Conservation (phyloP, 2,329 filamentous ascomycete species). For the Magnaporthales sp. region DNA sequence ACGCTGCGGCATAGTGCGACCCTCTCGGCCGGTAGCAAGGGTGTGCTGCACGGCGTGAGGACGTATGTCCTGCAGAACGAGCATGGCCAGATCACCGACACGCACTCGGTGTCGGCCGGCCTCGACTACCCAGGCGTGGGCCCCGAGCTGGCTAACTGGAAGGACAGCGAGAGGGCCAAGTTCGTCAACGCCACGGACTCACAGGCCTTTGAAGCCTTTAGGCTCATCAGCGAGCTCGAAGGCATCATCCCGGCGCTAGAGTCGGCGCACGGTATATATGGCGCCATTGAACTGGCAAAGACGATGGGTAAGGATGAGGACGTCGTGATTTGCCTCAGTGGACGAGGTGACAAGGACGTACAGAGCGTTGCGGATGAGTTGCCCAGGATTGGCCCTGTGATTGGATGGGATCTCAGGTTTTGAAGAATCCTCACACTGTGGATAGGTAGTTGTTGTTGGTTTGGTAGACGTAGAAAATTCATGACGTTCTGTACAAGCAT, state of each 20-base stretch:
- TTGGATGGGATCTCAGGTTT: constrained; percentile 65
- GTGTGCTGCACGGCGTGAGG: constrained; percentile 89
- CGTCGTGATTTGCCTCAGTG: constrained; percentile 87
- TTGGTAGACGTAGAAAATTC: neutral
- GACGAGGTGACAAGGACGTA: constrained; percentile 95
- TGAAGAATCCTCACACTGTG: constrained; percentile 15
- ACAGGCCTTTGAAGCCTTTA: constrained; percentile 82
- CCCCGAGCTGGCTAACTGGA: constrained; percentile 87
- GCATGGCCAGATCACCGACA: constrained; percentile 89
- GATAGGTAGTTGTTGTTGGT: neutral
- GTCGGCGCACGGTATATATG: constrained; percentile 85
- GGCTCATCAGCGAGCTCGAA: constrained; percentile 75
- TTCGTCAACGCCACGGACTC: constrained; percentile 90
- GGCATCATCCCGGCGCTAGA: constrained; percentile 96
- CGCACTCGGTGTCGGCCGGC: constrained; percentile 92
- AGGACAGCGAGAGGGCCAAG: constrained; percentile 76
- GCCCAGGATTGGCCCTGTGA: constrained; percentile 78
- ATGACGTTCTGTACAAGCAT: neutral
- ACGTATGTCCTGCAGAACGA: constrained; percentile 92
- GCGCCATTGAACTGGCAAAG: constrained; percentile 84
- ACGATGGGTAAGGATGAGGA: constrained; percentile 83
- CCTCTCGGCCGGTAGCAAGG: constrained; percentile 75
- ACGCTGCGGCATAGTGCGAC: constrained; percentile 83
- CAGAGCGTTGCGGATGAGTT: constrained; percentile 95
- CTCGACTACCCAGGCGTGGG: constrained; percentile 97